A percentile compares a stretch with the other conserved stretches of the same genome.
phyloP scores from a whole-genome alignment of 2,329 filamentous ascomycete species.

The Aspergillus japonicus region DNA sequence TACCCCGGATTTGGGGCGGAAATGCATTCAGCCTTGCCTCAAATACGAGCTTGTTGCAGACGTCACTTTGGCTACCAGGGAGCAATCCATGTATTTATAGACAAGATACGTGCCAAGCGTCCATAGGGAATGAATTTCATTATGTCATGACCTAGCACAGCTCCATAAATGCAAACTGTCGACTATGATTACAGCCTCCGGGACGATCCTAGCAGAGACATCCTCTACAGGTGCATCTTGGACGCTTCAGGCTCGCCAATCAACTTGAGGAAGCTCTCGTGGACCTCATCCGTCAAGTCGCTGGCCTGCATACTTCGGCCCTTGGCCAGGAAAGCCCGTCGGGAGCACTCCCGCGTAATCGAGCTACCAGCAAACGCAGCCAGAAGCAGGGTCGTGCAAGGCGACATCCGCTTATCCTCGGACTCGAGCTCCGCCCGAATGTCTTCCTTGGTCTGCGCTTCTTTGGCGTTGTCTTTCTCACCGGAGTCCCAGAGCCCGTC shows the following conservation, averaged over 20 bases:
- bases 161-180: neutral
- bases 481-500: conserved; percentile 71
- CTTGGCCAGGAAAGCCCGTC: conserved; percentile 79
- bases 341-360: conserved; percentile 86
- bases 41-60: neutral
- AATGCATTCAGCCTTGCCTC: neutral
- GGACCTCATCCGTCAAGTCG: conserved; percentile 88
- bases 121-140: neutral
- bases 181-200: neutral
- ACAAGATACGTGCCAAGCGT: neutral
- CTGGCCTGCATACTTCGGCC: conserved; percentile 88
- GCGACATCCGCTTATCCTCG: conserved; percentile 56
- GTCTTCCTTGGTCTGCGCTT: conserved; percentile 40
- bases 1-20: neutral
- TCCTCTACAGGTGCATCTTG: conserved; percentile 32
- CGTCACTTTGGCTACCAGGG: neutral
- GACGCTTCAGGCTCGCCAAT: conserved; percentile 67
- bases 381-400: conserved; percentile 64
- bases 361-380: conserved; percentile 84
- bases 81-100: neutral
- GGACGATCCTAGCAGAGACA: neutral
- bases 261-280: conserved; percentile 73
- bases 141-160: neutral
- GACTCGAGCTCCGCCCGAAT: conserved; percentile 43
- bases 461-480: conserved; percentile 33